Conservation (phyloP, 495 filamentous ascomycete species). For the Hypoxylon crocopeplum region DNA sequence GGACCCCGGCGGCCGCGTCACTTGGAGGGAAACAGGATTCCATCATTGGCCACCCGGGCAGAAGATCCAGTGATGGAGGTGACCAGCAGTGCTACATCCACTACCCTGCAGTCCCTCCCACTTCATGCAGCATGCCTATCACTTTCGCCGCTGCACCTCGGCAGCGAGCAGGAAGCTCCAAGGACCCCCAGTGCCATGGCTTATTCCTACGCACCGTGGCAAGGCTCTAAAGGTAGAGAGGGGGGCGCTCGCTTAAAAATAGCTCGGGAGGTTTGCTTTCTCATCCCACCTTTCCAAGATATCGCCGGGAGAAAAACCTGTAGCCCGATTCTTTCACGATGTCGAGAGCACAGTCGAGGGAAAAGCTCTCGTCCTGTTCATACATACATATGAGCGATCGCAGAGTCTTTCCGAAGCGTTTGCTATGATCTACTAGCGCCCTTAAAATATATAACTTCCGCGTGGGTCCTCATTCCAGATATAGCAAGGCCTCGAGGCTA, state of each 20-base stretch:
- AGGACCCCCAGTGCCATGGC: background rate
- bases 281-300: background rate
- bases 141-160: conserved; percentile 7
- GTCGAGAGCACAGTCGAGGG: background rate
- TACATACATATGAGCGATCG: conserved; percentile 17
- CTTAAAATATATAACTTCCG: conserved; percentile 8
- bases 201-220: conserved; percentile 14
- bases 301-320: background rate
- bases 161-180: conserved; percentile 4
- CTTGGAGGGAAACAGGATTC: background rate
- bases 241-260: background rate
- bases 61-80: conserved; percentile 2
- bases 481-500: conserved; percentile 17
- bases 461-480: conserved; percentile 29
- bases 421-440: conserved; percentile 16
- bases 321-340: background rate
- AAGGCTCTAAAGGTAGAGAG: conserved; percentile 6
- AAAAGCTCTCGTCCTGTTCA: background rate
- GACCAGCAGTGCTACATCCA: conserved; percentile 18
- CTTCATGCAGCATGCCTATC: background rate
- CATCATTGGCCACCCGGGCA: conserved; percentile 11
- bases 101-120: background rate
- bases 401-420: conserved; percentile 33
- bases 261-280: background rate
- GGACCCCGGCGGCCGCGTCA: conserved; percentile 26